Evolutionary conservation across 1,139 yeast genomes (phyloP).

Genomic region (Diutina mesorugosa): DNA sequence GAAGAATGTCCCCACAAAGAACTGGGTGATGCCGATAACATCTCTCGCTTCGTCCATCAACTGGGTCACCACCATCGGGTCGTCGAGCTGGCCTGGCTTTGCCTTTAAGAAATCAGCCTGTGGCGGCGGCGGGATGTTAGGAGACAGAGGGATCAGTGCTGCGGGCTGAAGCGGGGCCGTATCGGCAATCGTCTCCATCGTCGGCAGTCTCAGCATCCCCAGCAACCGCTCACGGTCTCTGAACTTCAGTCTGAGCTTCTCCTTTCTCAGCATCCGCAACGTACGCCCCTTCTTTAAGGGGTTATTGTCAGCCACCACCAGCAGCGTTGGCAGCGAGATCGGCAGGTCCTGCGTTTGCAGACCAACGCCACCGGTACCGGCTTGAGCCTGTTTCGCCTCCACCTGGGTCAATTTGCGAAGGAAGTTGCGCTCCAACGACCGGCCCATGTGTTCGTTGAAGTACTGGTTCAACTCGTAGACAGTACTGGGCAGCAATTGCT

Average conservation of each 20-base stretch:
- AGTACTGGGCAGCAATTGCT: not conserved
- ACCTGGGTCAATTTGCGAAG: not conserved
- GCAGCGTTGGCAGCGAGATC: not conserved
- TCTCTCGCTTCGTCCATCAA: constrained; percentile 23
- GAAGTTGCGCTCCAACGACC: not conserved
- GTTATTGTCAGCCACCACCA: not conserved
- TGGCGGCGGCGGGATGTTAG: not conserved
- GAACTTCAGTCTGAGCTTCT: not conserved
- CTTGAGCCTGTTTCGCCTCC: not conserved
- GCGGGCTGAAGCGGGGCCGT: not conserved
- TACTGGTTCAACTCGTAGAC: not conserved
- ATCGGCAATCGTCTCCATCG: not conserved
- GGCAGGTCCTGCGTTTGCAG: not conserved
- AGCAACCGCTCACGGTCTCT: not conserved
- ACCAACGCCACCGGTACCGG: not conserved
- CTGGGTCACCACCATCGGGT: constrained; percentile 29
- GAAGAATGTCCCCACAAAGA: constrained; percentile 51
- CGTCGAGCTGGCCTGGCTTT: constrained; percentile 17
- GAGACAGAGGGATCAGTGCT: not conserved
- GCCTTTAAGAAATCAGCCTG: not conserved
- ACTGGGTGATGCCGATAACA: constrained; percentile 40
- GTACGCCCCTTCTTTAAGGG: not conserved
- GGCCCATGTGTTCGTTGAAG: not conserved
- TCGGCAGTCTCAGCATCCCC: not conserved
- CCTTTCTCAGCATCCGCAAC: not conserved